Evolutionary conservation across 768 basidiomycete genomes (phyloP).

Genomic region (Suillus variegatus): DNA sequence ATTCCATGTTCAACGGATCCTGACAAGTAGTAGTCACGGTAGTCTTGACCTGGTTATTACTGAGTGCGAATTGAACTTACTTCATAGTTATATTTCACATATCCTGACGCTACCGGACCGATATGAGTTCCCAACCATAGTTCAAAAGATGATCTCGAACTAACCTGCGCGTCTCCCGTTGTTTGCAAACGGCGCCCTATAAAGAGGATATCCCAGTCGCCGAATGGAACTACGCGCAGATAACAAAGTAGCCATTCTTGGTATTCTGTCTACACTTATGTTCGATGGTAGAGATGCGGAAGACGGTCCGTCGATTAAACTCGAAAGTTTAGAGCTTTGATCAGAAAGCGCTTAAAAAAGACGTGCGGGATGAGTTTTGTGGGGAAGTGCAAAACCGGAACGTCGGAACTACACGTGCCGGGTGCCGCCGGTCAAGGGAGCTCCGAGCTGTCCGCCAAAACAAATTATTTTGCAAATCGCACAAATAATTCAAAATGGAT

Average conservation of each 20-base stretch:
- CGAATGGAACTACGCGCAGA: not conserved
- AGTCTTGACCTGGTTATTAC: conserved; percentile 1
- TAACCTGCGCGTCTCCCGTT: not conserved
- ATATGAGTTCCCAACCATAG: not conserved
- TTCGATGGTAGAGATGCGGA: not conserved
- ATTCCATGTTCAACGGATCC: conserved; percentile 85
- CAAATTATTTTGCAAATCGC: no score
- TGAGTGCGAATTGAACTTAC: conserved; percentile 16
- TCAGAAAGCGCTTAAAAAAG: not conserved
- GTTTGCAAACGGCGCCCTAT: not conserved
- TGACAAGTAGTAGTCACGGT: conserved; percentile 28
- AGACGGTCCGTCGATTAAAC: not conserved
- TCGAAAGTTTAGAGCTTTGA: not conserved
- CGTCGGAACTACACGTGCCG: not conserved
- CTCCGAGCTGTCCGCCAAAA: no score
- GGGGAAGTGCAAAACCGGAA: not conserved
- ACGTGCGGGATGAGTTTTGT: not conserved
- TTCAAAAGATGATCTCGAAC: not conserved
- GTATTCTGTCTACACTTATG: not conserved
- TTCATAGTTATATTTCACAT: conserved; percentile 21
- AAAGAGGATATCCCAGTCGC: not conserved
- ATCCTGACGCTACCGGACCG: conserved; percentile 19
- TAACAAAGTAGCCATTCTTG: not conserved
- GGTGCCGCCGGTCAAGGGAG: not conserved
- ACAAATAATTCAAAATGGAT: no score